Percentiles rank a stretch among this genome's conserved stretches.
phyloP scores from a whole-genome alignment of 192 early-diverging fungal genomes.

The Phlyctochytrium arcticum region DNA sequence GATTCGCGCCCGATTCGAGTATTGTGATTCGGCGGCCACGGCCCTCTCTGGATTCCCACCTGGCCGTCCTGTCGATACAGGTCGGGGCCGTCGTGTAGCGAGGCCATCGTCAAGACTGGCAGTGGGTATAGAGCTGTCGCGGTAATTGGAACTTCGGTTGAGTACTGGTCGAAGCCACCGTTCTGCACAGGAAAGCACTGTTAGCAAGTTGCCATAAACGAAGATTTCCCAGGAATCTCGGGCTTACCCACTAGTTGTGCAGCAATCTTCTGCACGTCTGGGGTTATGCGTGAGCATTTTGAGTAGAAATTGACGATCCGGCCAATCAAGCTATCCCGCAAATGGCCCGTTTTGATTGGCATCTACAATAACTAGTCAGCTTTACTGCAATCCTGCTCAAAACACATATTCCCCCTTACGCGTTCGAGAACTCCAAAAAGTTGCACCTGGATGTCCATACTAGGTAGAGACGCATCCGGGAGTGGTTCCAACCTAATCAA shows the following conservation, averaged over 20 bases:
- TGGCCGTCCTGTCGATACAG: not conserved
- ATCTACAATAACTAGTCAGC: conserved; percentile 30
- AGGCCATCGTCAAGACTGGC: not conserved
- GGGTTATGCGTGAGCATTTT: conserved; percentile 75
- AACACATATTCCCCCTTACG: conserved; percentile 32
- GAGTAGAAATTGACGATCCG: conserved; percentile 85
- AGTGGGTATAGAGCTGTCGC: not conserved
- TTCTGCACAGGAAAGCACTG: conserved; percentile 36
- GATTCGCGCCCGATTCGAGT: conserved; percentile 1
- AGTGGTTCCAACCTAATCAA: conserved; percentile 74
- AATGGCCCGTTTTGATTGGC: conserved; percentile 68
- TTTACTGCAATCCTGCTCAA: too few relatives aligned
- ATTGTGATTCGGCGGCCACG: too few relatives aligned
- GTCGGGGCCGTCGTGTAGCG: not conserved
- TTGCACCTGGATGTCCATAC: conserved; percentile 79
- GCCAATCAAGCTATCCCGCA: conserved; percentile 78
- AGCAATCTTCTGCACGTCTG: conserved; percentile 64
- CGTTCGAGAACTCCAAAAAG: conserved; percentile 69
- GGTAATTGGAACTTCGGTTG: conserved; percentile 69
- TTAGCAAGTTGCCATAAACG: not conserved
- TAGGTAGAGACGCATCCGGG: conserved; percentile 81
- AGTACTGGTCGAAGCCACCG: conserved; percentile 86
- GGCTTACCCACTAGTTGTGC: conserved; percentile 60
- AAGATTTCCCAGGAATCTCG: too few relatives aligned
- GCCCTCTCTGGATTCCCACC: not conserved